Evolutionary conservation across 2,329 filamentous ascomycete species (phyloP).

Genomic region (Diaporthe capsici): DNA sequence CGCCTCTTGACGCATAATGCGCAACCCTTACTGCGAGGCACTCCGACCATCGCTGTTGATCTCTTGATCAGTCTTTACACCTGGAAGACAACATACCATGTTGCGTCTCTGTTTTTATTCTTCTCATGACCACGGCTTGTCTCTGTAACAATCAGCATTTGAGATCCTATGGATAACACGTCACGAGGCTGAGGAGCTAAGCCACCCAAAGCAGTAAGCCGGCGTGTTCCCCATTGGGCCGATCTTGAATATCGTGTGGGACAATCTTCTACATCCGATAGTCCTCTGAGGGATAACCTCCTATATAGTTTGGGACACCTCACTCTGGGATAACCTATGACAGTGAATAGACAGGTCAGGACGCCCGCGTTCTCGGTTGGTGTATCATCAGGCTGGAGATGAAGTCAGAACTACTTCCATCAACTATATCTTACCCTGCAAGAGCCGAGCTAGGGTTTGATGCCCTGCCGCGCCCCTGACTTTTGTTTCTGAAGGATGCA

Average conservation of each 20-base stretch:
- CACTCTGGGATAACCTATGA: not conserved
- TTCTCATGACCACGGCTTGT: not conserved
- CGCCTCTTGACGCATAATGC: constrained; percentile 57
- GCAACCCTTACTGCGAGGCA: constrained; percentile 56
- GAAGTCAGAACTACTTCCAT: not conserved
- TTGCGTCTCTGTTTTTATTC: not conserved
- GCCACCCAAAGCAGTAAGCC: constrained; percentile 7
- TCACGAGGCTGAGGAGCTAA: constrained; percentile 15
- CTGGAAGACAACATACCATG: not conserved
- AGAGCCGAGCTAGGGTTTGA: not conserved
- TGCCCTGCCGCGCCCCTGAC: not conserved
- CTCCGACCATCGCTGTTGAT: constrained; percentile 52
- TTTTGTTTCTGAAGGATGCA: constrained; percentile 22
- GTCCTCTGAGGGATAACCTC: not conserved
- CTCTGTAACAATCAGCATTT: not conserved
- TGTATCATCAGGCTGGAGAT: not conserved
- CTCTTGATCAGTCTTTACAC: too few relatives aligned
- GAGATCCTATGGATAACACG: not conserved
- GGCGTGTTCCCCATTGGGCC: not conserved
- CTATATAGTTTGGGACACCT: not conserved
- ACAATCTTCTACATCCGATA: not conserved
- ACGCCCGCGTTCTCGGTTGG: not conserved
- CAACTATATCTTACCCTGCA: not conserved
- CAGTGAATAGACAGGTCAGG: not conserved
- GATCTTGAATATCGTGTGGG: not conserved